A percentile compares a stretch with the other conserved stretches of the same genome.
These are phyloP conservation scores for Tetracladium marchalianum DNA, from an alignment of 495 filamentous ascomycete genomes.

Conservation along the genomic window DNA sequence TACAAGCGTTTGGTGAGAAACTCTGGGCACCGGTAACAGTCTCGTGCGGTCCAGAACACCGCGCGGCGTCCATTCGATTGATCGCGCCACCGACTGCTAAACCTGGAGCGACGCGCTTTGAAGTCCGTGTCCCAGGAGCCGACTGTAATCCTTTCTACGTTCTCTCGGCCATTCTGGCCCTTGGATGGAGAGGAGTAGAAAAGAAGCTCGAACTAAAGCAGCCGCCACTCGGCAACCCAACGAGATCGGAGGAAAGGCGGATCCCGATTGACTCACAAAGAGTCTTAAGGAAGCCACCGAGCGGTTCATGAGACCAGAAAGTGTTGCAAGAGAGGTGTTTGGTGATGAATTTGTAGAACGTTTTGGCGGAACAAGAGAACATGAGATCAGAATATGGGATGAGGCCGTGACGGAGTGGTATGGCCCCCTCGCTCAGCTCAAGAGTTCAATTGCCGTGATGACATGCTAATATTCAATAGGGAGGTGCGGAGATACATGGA, in stretches of 20 bases:
- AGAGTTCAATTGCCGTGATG: slow-evolving; percentile 1
- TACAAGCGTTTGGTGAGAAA: slow-evolving; percentile 98
- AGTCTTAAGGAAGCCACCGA: slow-evolving; percentile 71
- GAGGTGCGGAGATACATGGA: slow-evolving; percentile 61
- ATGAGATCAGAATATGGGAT: slow-evolving; percentile 87
- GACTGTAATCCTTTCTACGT: slow-evolving; percentile 86
- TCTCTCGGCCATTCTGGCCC: slow-evolving; percentile 72
- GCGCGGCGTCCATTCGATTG: slow-evolving; percentile 80
- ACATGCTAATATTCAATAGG: slow-evolving; percentile 35
- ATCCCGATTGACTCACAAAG: slow-evolving; percentile 70
- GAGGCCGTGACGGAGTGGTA: slow-evolving; percentile 93
- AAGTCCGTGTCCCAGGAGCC: slow-evolving; percentile 83
- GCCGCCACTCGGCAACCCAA: slow-evolving; percentile 76
- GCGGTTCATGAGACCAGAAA: slow-evolving; percentile 61
- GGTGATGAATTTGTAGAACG: slow-evolving; percentile 95
- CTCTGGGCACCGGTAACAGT: slow-evolving; percentile 98
- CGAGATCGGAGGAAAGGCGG: slow-evolving; percentile 58
- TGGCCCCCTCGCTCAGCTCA: slow-evolving; percentile 14
- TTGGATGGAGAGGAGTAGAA: slow-evolving; percentile 84
- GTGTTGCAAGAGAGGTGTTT: slow-evolving; percentile 83
- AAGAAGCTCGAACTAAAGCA: slow-evolving; percentile 76
- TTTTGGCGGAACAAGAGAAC: slow-evolving; percentile 83
- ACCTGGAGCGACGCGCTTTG: slow-evolving; percentile 78
- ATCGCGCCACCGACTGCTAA: slow-evolving; percentile 80
- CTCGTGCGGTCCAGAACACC: slow-evolving; percentile 91